Percentiles rank a stretch among this genome's conserved stretches.
Evolutionary conservation across 495 filamentous ascomycete genomes (phyloP).

Genomic region (Pyrenopolyporus hunteri): DNA sequence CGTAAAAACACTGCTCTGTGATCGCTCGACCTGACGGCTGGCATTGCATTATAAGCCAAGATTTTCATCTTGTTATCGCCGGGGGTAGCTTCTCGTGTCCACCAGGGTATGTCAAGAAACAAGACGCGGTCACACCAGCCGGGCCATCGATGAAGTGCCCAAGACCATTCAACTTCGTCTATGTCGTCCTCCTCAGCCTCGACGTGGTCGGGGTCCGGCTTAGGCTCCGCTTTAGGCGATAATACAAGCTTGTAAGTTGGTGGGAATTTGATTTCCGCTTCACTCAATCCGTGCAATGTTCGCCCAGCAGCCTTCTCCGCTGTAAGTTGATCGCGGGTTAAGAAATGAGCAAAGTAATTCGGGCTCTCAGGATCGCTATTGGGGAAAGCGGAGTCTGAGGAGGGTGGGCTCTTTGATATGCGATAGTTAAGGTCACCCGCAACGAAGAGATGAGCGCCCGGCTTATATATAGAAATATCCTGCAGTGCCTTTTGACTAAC

Average conservation of each 20-base stretch:
- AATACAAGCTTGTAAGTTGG: conserved; percentile 86
- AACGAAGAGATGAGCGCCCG: conserved; percentile 79
- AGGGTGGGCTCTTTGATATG: conserved; percentile 67
- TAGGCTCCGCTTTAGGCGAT: conserved; percentile 52
- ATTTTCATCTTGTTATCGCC: conserved; percentile 51
- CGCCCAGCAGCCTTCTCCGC: conserved; percentile 67
- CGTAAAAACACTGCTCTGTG: conserved; percentile 81
- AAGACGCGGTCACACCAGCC: conserved; percentile 94
- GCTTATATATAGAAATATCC: conserved; percentile 67
- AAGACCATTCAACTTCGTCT: conserved; percentile 66
- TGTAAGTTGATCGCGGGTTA: conserved; percentile 76
- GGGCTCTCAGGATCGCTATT: conserved; percentile 62
- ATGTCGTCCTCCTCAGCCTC: conserved; percentile 33
- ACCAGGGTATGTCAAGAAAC: conserved; percentile 68
- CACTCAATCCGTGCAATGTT: conserved; percentile 75
- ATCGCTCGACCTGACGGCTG: conserved; percentile 77
- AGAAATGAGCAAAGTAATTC: conserved; percentile 57
- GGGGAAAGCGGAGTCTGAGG: conserved; percentile 59
- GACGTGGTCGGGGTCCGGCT: conserved; percentile 35
- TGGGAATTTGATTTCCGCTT: conserved; percentile 78
- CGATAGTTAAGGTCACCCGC: conserved; percentile 96
- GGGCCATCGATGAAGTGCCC: conserved; percentile 82
- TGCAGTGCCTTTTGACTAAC: conserved; percentile 39
- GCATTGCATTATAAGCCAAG: conserved; percentile 72
- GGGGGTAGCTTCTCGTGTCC: conserved; percentile 37